Base-by-base conservation (phyloP, 495 filamentous ascomycete genomes). In the Aspergillus nanangensis region DNA sequence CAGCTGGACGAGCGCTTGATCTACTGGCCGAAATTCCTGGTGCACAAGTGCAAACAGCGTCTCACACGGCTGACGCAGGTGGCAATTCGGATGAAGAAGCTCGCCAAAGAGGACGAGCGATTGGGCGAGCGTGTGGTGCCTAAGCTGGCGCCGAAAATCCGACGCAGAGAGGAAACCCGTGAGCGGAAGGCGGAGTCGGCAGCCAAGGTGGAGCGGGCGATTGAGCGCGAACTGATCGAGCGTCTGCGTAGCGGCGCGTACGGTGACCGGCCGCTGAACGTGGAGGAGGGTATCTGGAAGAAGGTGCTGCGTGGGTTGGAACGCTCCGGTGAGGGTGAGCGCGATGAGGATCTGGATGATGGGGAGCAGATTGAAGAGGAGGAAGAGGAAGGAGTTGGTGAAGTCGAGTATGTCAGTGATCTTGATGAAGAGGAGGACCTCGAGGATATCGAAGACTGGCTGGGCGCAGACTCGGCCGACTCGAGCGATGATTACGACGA, bases 11-110 rank as follows among this genome's bases (percentile, higher is more conserved):
- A 87, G 50, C 78, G 86, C 8, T 77, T 98, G 38, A 85, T 90
- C 55, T 96, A 95, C 78, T 97, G 90, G 84, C 93, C 93, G 21
- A 95, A 96, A 60, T 95, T 95, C 65, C 70, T 96, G 49, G 68
- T 89, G 39, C 94, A 97, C 72, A 95, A 95, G 69, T 95, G 90
- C 81, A 98, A 98, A 72, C 93, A 98, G 71, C 85, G 93, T 48
- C 78, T 98, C 19, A 98, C 93, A 15, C 78, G 93, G 38, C 74
- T 98, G 58, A 94, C 90, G 32, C 94, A 97, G 71, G 94, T 98
- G 8, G 82, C 81, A 8, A 91, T 96, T 41, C 80, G 90, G 40
- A 93, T 87, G 76, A 78, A 82, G 61, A 80, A 81, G 57, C 67
- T 98, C 33, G 87, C 87, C 35, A 86, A 80, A 58, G 92, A 97